Evolutionary conservation across 768 basidiomycete species (phyloP), one percentile per base, ranked within the genome.

Genomic region (Hypholoma sublateritium): DNA sequence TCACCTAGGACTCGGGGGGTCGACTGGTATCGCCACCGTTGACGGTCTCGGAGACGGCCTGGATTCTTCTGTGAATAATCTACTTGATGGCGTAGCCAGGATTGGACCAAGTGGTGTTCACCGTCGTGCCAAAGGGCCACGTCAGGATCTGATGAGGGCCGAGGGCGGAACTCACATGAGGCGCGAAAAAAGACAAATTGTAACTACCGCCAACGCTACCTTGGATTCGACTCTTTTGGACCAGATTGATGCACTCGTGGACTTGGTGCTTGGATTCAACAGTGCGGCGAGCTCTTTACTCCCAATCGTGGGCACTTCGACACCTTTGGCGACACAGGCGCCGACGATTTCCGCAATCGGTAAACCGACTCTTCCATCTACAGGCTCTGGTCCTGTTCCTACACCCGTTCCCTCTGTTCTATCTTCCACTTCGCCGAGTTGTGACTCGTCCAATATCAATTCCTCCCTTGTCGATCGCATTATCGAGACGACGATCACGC

Each of bases 71-170:
- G 58, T 71, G 19, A 64, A 68, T 46, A 24, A 52, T 9, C 36
- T 70, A 22, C 50, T 69, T 53, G 54, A 67, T 52, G 62, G 42
- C 17, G 50, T 71, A 4, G 46, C 25, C 12, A 62, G 57, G 3
- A 62, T 70, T 45, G 69, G 66, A 14, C 62, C 69, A 5, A 52
- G 64, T 37, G 63, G 53, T 42, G 5, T 59, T 46, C 62, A 50
- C 17, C 45, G 54, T 49, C 47, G 32, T 13, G 13, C 6, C n/a
- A 41, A 37, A 22, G 28, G 16, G 19, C 24, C 28, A 36, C 28
- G 24, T 45, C 42, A 14, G 19, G 14, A 35, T 34, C 32, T 13
- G 51, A 28, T 45, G 4, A 34, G 32, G 16, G 21, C 19, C 12
- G 12, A 47, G 4, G 7, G 25, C 16, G 46, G 46, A 12, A n/a